Conservation (phyloP, 2,329 filamentous ascomycete genomes). For the Cercospora nicotianae region DNA sequence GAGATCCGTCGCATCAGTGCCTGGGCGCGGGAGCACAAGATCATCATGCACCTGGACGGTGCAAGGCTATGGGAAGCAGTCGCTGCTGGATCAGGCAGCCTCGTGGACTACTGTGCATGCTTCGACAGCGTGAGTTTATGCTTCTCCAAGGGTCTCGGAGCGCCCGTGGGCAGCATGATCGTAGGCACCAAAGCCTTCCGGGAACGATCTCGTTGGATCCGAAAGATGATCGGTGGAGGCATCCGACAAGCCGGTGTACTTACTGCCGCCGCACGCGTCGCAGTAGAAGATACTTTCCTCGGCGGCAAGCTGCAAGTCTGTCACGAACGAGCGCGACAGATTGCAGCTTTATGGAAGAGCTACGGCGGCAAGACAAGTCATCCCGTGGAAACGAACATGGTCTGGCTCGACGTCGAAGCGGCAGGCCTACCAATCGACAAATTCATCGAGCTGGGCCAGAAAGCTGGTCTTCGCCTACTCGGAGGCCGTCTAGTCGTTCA, state of each 20-base stretch:
- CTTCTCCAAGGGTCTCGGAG: conserved; percentile 80
- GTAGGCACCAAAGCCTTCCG: conserved; percentile 61
- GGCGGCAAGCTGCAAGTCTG: conserved; percentile 61
- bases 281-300: conserved; percentile 76
- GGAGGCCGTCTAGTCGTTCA: conserved; percentile 66
- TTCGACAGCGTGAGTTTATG: conserved; percentile 77
- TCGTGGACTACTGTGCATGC: conserved; percentile 65
- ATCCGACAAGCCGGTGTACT: conserved; percentile 74
- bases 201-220: conserved; percentile 69
- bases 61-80: conserved; percentile 82
- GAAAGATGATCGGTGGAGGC: conserved; percentile 79
- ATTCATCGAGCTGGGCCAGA: conserved; percentile 56
- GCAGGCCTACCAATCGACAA: conserved; percentile 56
- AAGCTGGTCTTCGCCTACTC: conserved; percentile 58
- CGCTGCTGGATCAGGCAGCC: conserved; percentile 64
- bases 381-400: conserved; percentile 87
- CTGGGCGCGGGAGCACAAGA: conserved; percentile 63
- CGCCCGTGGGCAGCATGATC: conserved; percentile 75
- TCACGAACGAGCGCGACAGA: conserved; percentile 62
- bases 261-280: conserved; percentile 71
- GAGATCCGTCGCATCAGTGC: conserved; percentile 69
- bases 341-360: conserved; percentile 66
- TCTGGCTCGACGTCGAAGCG: conserved; percentile 73
- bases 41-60: conserved; percentile 75
- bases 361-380: conserved; percentile 68